Conservation (phyloP, 2,329 filamentous ascomycete species). For the Fusarium sulawesiense region DNA sequence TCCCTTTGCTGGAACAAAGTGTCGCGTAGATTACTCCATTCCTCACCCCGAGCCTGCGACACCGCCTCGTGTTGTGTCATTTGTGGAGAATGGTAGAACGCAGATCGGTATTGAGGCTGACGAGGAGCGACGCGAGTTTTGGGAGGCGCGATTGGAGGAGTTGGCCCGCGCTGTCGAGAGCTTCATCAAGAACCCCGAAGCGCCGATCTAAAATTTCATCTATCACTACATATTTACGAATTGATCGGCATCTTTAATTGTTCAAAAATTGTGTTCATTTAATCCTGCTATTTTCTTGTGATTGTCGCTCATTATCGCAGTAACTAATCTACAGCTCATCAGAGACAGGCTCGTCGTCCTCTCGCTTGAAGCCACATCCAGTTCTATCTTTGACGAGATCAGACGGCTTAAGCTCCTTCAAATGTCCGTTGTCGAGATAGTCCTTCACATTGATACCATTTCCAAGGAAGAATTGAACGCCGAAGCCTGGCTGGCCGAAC, state of each 20-base stretch:
- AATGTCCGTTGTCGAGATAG: constrained; percentile 2
- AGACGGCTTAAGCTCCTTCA: background rate
- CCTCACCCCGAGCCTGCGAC: constrained; percentile 43
- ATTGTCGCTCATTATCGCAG: background rate
- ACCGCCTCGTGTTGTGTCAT: constrained; percentile 44
- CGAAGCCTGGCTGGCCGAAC: constrained; percentile 31
- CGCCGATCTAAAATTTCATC: constrained; percentile 1
- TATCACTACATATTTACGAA: background rate
- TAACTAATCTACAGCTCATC: background rate
- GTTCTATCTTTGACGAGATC: constrained; percentile 1
- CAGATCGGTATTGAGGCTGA: constrained; percentile 46
- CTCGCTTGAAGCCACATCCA: constrained; percentile 16
- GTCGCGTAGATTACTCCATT: constrained; percentile 45
- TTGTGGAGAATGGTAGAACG: constrained; percentile 39
- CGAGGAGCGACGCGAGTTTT: constrained; percentile 43
- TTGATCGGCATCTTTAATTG: background rate
- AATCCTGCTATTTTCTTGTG: background rate
- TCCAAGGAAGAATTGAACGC: constrained; percentile 29
- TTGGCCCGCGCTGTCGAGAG: constrained; percentile 34
- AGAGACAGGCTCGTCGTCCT: background rate
- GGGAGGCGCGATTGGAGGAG: constrained; percentile 43
- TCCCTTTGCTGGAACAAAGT: constrained; percentile 43
- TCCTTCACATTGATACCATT: constrained; percentile 9
- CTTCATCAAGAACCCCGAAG: constrained; percentile 29
- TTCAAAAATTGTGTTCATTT: background rate